phyloP scores from a whole-genome alignment of 2,329 filamentous ascomycete genomes.

The Phyllosticta citrichinensis region DNA sequence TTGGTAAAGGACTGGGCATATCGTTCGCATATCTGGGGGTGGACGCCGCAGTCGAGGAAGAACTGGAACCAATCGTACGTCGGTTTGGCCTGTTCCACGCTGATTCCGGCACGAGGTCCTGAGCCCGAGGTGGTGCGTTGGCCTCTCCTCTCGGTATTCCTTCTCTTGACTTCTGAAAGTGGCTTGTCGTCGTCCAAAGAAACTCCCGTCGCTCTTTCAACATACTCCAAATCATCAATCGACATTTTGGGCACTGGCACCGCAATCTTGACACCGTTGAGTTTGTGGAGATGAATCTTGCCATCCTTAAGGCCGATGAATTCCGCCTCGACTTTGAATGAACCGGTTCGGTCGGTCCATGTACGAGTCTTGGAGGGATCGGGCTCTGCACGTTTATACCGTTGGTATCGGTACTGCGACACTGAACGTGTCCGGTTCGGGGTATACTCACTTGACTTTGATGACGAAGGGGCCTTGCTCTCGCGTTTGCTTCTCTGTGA shows the following conservation, averaged over 20 bases:
- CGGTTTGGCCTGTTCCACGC: slow-evolving; percentile 51
- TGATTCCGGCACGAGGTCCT: slow-evolving; percentile 44
- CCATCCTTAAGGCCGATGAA: slow-evolving; percentile 90
- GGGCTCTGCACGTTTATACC: slow-evolving; percentile 49
- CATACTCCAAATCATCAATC: slow-evolving; percentile 85
- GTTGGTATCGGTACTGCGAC: slow-evolving; percentile 8
- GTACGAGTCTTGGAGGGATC: slow-evolving; percentile 74
- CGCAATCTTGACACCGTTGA: slow-evolving; percentile 96
- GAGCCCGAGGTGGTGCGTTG: slow-evolving; percentile 39
- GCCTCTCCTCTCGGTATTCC: slow-evolving; percentile 26
- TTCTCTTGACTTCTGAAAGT: slow-evolving; percentile 65
- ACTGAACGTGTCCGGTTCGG: slow-evolving; percentile 9
- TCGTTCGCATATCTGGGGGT: slow-evolving; percentile 84
- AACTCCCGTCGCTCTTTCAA: slow-evolving; percentile 76
- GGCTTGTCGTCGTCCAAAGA: slow-evolving; percentile 90
- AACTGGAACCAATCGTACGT: slow-evolving; percentile 99
- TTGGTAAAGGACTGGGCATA: slow-evolving; percentile 82
- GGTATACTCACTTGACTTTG: slow-evolving; percentile 60
- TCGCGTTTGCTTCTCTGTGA: slow-evolving; percentile 63
- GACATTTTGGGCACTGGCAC: slow-evolving; percentile 96
- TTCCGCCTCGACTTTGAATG: slow-evolving; percentile 94
- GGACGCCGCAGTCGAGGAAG: slow-evolving; percentile 85
- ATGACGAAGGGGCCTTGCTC: slow-evolving; percentile 47
- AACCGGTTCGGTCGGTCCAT: slow-evolving; percentile 92
- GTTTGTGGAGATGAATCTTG: slow-evolving; percentile 95